phyloP scores from a whole-genome alignment of 768 basidiomycete genomes.

The Mycena floridula region DNA sequence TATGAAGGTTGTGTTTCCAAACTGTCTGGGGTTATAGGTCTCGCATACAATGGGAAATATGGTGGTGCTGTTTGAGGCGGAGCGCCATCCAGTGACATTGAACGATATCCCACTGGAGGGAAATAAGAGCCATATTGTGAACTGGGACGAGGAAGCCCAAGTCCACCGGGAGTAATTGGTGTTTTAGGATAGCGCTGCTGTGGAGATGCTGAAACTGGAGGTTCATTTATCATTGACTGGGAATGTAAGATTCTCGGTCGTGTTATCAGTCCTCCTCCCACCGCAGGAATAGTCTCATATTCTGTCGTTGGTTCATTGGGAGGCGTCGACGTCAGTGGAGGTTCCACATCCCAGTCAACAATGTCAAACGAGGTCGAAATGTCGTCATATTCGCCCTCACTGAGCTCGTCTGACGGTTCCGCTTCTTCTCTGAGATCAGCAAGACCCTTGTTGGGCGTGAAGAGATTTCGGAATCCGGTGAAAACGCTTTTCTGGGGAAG shows the following conservation, averaged over 20 bases:
- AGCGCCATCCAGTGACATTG: constrained; percentile 18
- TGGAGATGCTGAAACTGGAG: constrained; percentile 16
- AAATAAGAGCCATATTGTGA: constrained; percentile 7
- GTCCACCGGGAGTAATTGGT: no score
- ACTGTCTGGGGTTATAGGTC: constrained; percentile 46
- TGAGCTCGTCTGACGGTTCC: constrained; percentile 21
- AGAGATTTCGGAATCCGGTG: constrained; percentile 69
- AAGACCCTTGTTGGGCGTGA: constrained; percentile 59
- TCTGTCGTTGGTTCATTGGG: constrained; percentile 47
- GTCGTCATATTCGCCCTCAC: constrained; percentile 20
- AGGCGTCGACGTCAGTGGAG: constrained; percentile 39
- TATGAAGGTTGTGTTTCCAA: constrained; percentile 42
- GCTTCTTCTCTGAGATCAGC: constrained; percentile 77
- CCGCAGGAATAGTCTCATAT: constrained; percentile 86
- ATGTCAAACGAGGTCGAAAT: constrained; percentile 49
- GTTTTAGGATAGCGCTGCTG: constrained; percentile 3
- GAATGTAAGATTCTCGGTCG: constrained; percentile 83
- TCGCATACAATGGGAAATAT: constrained; percentile 21
- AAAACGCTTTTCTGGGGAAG: constrained; percentile 83
- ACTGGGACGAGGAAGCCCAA: no score
- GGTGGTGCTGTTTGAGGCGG: constrained; percentile 18
- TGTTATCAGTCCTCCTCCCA: constrained; percentile 84
- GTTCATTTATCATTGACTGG: constrained; percentile 66
- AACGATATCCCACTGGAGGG: constrained; percentile 5
- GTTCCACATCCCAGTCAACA: constrained; percentile 64